These are phyloP conservation scores for Albugo candida DNA, from an alignment of 352 stramenopile genomes.

Conservation along the genomic window DNA sequence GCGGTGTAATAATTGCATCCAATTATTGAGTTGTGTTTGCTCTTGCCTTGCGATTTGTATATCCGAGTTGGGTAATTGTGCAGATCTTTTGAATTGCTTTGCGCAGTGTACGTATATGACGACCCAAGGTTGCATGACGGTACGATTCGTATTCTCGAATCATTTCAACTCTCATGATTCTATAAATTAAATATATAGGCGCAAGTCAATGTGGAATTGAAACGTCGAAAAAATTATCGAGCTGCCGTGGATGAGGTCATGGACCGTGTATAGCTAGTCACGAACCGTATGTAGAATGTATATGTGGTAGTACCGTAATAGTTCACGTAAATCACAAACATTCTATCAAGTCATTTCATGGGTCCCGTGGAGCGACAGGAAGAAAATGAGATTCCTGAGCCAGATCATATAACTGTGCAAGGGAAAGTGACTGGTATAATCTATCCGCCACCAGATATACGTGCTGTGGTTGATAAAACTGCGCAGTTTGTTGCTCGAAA, in stretches of 20 bases:
- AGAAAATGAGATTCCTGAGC: not conserved
- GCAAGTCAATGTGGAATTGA: slow-evolving; percentile 83
- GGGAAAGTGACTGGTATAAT: slow-evolving; percentile 85
- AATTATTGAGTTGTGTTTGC: slow-evolving; percentile 52
- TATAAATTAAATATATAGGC: slow-evolving; percentile 15
- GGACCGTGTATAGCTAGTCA: slow-evolving; percentile 26
- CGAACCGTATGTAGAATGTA: not conserved
- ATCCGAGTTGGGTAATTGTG: slow-evolving; percentile 32
- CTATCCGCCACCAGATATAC: slow-evolving; percentile 93
- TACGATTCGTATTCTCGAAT: slow-evolving; percentile 3
- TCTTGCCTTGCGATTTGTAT: slow-evolving; percentile 62
- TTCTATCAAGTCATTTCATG: no score
- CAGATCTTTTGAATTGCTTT: slow-evolving; percentile 72
- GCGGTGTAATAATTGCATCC: slow-evolving; percentile 19
- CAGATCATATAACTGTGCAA: slow-evolving; percentile 22
- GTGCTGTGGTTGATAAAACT: slow-evolving; percentile 96
- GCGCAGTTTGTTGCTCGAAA: slow-evolving; percentile 97
- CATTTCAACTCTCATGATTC: not conserved
- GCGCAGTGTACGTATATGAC: slow-evolving; percentile 83
- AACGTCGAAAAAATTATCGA: slow-evolving; percentile 49
- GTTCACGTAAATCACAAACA: no score
- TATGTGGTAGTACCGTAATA: no score
- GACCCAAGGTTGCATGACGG: slow-evolving; percentile 86
- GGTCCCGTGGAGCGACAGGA: no score
- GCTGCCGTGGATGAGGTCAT: slow-evolving; percentile 29